Evolutionary conservation across 805 yeast species (phyloP).

Genomic region (Suhomyces xylopsoci): DNA sequence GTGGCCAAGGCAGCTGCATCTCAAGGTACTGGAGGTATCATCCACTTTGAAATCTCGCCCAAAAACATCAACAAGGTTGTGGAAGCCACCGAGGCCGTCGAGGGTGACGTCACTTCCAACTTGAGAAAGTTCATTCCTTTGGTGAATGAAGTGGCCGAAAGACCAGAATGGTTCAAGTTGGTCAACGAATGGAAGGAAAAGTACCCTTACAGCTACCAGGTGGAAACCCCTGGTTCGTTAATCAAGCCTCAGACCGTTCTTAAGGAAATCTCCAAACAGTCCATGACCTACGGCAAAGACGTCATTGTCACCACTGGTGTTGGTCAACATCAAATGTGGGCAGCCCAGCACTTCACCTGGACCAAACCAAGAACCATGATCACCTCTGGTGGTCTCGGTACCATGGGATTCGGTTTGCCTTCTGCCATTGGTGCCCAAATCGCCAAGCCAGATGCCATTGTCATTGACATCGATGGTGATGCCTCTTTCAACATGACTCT

Average conservation of each 20-base stretch:
- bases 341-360: constrained; percentile 97
- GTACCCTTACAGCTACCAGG: constrained; percentile 81
- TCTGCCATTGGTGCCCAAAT: constrained; percentile 98
- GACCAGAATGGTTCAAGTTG: constrained; percentile 77
- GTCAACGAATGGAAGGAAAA: constrained; percentile 79
- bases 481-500: constrained; percentile 99
- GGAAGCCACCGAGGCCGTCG: constrained; percentile 92
- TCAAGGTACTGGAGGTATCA: constrained; percentile 89
- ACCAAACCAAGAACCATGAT: constrained; percentile 87
- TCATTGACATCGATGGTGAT: constrained; percentile 97
- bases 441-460: constrained; percentile 90
- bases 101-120: constrained; percentile 89
- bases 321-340: constrained; percentile 99
- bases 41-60: constrained; percentile 94
- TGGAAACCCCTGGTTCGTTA: constrained; percentile 73
- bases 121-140: constrained; percentile 70
- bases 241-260: constrained; percentile 94
- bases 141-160: constrained; percentile 57
- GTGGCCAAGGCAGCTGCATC: constrained; percentile 85
- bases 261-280: constrained; percentile 70
- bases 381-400: constrained; percentile 98
- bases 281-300: constrained; percentile 60
- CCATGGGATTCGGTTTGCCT: constrained; percentile 98
- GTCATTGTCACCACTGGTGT: constrained; percentile 96
- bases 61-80: constrained; percentile 98